Percentiles rank a stretch among this genome's conserved stretches.
Conservation (phyloP, 176 grass and related monocot genomes). For the Ampelocalamus luodianensis region DNA sequence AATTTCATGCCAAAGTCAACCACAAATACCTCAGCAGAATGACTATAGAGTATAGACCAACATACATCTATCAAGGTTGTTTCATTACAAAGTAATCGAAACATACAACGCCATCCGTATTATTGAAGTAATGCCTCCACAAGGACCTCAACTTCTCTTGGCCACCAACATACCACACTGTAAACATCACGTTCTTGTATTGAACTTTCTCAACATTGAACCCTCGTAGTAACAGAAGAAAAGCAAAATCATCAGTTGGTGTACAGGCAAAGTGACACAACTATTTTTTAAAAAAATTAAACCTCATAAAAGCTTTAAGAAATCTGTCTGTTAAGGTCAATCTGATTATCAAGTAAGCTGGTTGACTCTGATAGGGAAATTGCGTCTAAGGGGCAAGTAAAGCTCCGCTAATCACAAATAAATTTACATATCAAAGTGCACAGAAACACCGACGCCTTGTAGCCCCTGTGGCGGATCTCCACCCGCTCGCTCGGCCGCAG, state of each 20-base stretch:
- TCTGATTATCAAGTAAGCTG: constrained; percentile 1
- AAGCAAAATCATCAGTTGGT: not conserved
- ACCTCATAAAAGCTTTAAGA: no score
- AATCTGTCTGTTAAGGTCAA: not conserved
- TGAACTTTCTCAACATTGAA: constrained; percentile 91
- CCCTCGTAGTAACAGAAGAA: constrained; percentile 42
- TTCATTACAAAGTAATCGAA: not conserved
- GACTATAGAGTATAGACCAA: not conserved
- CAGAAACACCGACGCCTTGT: not conserved
- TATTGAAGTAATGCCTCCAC: constrained; percentile 87
- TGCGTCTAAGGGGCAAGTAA: not conserved
- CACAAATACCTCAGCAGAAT: not conserved
- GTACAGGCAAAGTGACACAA: not conserved
- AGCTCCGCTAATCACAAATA: not conserved
- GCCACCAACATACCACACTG: constrained; percentile 87
- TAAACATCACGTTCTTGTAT: constrained; percentile 83
- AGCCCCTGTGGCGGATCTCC: no score
- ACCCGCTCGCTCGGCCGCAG: no score
- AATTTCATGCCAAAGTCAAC: constrained; percentile 28
- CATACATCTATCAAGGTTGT: not conserved
- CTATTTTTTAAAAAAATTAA: no score
- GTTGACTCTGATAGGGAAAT: not conserved
- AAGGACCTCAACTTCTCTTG: constrained; percentile 80
- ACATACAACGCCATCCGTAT: constrained; percentile 81
- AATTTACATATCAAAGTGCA: not conserved